phyloP scores from a whole-genome alignment of 2,329 filamentous ascomycete genomes.

The Verticillium tricorpus region DNA sequence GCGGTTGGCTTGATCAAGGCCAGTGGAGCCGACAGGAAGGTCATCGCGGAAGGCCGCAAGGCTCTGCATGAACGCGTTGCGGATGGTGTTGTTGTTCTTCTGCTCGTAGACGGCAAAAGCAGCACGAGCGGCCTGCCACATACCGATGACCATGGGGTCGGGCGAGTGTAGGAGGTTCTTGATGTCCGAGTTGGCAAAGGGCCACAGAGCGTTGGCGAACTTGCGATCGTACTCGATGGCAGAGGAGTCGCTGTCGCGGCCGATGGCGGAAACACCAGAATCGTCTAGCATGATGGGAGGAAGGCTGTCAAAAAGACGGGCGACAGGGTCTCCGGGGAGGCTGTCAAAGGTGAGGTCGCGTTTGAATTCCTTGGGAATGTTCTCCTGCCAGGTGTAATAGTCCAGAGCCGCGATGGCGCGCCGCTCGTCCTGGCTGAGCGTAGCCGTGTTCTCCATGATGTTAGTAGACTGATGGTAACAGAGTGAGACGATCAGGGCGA shows the following conservation, averaged over 20 bases:
- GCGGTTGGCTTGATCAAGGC: neutral
- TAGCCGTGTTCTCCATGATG: neutral
- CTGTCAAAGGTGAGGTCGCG: constrained; percentile 6
- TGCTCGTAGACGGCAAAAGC: constrained; percentile 8
- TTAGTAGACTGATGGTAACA: neutral
- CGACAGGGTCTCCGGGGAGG: constrained; percentile 7
- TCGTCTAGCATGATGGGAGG: neutral
- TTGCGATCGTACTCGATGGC: neutral
- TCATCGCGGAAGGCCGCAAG: constrained; percentile 3
- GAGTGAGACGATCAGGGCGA: neutral
- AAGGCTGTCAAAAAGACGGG: constrained; percentile 4
- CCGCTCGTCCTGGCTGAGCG: neutral
- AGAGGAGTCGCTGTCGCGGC: neutral
- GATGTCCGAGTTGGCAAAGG: constrained; percentile 9
- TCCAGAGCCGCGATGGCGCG: neutral
- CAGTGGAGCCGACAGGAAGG: neutral
- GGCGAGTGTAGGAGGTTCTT: constrained; percentile 2
- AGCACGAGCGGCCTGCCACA: constrained; percentile 9
- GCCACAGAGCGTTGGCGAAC: constrained; percentile 9
- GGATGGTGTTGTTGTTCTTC: constrained; percentile 3
- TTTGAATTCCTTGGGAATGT: constrained; percentile 3
- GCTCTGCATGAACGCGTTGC: constrained; percentile 9
- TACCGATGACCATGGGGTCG: neutral
- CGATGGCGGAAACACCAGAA: neutral
- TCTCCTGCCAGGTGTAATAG: constrained; percentile 8